phyloP scores from a whole-genome alignment of 2,329 filamentous ascomycete genomes.

The Aaosphaeria pasadenensis region DNA sequence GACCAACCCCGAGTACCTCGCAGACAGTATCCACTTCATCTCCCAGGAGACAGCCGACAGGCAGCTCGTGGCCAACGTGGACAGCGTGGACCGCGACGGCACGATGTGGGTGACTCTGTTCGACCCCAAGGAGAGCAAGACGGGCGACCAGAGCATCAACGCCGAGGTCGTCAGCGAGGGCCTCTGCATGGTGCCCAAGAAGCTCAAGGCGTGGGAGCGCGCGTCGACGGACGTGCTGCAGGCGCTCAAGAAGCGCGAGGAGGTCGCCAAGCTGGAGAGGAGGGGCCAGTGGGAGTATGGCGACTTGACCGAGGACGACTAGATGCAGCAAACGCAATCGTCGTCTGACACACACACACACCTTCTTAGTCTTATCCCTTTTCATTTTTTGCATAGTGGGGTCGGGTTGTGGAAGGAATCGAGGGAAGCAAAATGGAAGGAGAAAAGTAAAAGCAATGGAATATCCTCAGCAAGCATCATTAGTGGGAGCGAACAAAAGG shows the following conservation, averaged over 20 bases:
- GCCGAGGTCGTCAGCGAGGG: conserved; percentile 81
- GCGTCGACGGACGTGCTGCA: conserved; percentile 69
- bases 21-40: conserved; percentile 74
- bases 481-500: too few relatives aligned
- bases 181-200: conserved; percentile 85
- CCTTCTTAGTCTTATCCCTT: too few relatives aligned
- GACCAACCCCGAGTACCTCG: conserved; percentile 74
- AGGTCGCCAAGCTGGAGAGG: conserved; percentile 73
- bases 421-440: too few relatives aligned
- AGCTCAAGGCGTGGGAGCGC: conserved; percentile 89
- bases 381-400: too few relatives aligned
- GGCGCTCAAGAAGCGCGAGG: conserved; percentile 70
- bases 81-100: conserved; percentile 78
- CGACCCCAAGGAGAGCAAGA: conserved; percentile 63
- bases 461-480: too few relatives aligned
- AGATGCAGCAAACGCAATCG: conserved; percentile 2
- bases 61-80: conserved; percentile 85
- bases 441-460: too few relatives aligned
- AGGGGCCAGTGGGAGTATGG: conserved; percentile 98
- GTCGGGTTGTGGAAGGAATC: too few relatives aligned
- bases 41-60: conserved; percentile 70
- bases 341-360: too few relatives aligned
- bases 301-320: conserved; percentile 71
- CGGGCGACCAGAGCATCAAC: conserved; percentile 78
- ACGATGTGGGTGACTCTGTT: conserved; percentile 84